Evolutionary conservation across 2,329 filamentous ascomycete species (phyloP), one percentile per base, ranked within the genome.

Genomic region (Mycocentrospora acerina): DNA sequence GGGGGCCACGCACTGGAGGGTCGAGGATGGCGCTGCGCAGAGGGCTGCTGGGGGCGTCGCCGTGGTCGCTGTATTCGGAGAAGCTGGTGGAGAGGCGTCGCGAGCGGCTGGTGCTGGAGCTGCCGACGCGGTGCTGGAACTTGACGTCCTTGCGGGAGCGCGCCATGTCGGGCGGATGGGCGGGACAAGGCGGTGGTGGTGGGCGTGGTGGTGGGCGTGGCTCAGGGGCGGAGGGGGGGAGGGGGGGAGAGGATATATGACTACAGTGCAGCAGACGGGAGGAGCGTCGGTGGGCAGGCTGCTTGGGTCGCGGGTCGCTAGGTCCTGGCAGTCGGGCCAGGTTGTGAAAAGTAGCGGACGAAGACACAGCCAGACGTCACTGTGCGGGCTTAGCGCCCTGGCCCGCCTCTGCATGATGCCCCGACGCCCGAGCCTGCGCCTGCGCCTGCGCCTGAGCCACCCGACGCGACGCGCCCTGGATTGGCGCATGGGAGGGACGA

Each of bases 61-160:
- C 72, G 27, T 75, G 74, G 57, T 86, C 83, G 62, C 82, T 86
- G 57, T 76, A 76, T 51, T 87, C 85, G 53, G 84, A 86, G 68
- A 88, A 82, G 74, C 83, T 87, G 41, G 79, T 78, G 55, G 85
- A 82, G 53, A 82, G 76, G 34, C 80, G 77, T 10, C 85, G 66
- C 26, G 55, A 76, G 44, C 79, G 77, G 51, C 66, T 60, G 55
- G 71, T 72, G 64, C 72, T 75, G 43, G 51, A 57, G 15, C 57
- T 75, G 19, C 19, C 19, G 19, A 22, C 5, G 44, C 73, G 71
- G 59, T 79, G 77, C 48, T 75, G 74, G 63, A 83, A 83, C 66
- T 81, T 77, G 62, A 83, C 79, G 64, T 78, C 77, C 60, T 77
- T 77, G 60, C 76, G 73, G 42, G 77, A 70, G 32, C 55, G 58